phyloP scores from a whole-genome alignment of 805 yeast genomes.

The Saccharomyces eubayanus region DNA sequence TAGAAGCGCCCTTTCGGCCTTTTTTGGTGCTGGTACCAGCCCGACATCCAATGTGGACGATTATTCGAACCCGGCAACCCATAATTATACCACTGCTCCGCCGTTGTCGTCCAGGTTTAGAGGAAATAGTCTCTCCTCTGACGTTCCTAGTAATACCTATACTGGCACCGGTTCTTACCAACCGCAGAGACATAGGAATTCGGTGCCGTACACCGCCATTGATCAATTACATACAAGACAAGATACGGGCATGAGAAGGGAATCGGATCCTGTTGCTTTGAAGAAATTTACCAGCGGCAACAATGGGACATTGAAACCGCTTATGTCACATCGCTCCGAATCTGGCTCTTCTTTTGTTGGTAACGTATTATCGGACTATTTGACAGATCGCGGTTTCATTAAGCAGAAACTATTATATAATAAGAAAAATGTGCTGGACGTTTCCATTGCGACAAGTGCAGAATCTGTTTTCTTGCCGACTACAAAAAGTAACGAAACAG shows the following conservation, averaged over 20 bases:
- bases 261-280: not conserved
- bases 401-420: constrained; percentile 10
- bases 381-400: constrained; percentile 21
- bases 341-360: constrained; percentile 3
- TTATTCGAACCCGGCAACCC: not conserved
- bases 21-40: constrained; percentile 1
- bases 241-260: not conserved
- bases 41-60: not conserved
- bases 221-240: not conserved
- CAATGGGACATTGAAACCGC: not conserved
- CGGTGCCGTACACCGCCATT: not conserved
- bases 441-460: constrained; percentile 30
- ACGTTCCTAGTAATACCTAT: not conserved
- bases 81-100: not conserved
- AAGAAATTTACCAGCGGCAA: not conserved
- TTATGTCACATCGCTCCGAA: not conserved
- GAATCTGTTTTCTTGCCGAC: constrained; percentile 32
- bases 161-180: not conserved
- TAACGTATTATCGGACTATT: constrained; percentile 9
- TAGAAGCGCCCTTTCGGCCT: not conserved
- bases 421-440: constrained; percentile 10
- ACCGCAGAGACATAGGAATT: not conserved
- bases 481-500: constrained; percentile 23
- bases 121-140: not conserved
- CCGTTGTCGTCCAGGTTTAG: not conserved